Conservation (phyloP, 129 eudicot species). For the Artemisia annua region DNA sequence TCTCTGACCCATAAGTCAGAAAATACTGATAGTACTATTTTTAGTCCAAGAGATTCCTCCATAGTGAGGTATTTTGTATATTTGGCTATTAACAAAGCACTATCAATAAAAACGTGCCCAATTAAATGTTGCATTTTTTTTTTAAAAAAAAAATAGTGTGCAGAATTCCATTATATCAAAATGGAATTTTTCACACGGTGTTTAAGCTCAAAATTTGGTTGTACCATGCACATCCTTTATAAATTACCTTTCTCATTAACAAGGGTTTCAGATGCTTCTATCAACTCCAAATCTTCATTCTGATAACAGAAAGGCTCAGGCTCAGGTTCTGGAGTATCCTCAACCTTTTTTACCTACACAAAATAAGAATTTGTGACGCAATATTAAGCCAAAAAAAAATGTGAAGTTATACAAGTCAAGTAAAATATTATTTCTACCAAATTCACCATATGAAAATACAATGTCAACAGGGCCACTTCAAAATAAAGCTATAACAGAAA, state of each 20-base stretch:
- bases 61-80: background rate
- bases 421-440: too few relatives aligned
- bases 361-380: background rate
- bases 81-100: background rate
- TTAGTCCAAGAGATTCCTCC: background rate
- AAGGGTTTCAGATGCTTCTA: conserved; percentile 35
- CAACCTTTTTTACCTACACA: conserved; percentile 61
- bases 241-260: conserved; percentile 55
- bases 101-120: background rate
- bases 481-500: background rate
- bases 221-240: background rate
- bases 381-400: too few relatives aligned
- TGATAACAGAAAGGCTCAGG: conserved; percentile 23
- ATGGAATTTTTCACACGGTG: background rate
- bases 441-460: background rate
- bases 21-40: background rate
- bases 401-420: too few relatives aligned
- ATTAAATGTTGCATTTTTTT: background rate
- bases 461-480: background rate
- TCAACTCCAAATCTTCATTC: conserved; percentile 31
- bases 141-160: background rate
- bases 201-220: background rate
- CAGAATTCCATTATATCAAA: background rate
- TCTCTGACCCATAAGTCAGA: background rate
- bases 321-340: conserved; percentile 42